Base-by-base conservation (phyloP, 805 yeast species). In the Candida rishiriensis region DNA sequence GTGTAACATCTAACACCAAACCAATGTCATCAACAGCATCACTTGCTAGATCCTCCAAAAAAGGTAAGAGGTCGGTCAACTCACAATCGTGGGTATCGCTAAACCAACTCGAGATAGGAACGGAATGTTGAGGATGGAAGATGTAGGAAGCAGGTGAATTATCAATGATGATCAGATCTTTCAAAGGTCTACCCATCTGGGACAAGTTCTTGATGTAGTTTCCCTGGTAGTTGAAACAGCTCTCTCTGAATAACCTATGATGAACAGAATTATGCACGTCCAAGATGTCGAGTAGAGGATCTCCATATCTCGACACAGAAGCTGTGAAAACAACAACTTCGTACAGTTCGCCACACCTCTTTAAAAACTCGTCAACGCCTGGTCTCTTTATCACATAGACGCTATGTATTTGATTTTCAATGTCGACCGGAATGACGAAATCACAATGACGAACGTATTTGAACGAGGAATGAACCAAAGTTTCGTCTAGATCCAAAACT, bases 261-360 rank as follows among this genome's bases (percentile, higher is more conserved):
- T 91, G 97, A 28, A 91, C 78, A 2, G 84, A 71, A 38, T 79
- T 70, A 58, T 78, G 72, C n/a, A 77, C 69, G 59, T 93, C 99
- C 54, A 93, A 72, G 55, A 85, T 87, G 66, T 93, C 95, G 49
- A 93, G 72, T 51, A 93, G 71, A 3, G 99, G 99, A 63, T 93
- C 97, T 36, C 98, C 99, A 61, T 93, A 93, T 60, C 96, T 80
- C 51, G 93, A 78, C 11, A 93, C 98, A 36, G 95, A 84, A 1
- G 99, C 99, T 0, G 99, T 93, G 66, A 93, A 93, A 3, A 93
- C 96, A 18, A 93, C 98, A 45, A 93, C 96, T 66, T 93, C 99
- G 62, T 75, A 93, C 56, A 90, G 64, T 61, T 87, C 74, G 26
- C 97, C 96, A 39, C 91, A 96, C 51, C 78, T 75, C 55, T 70